Percentiles rank a stretch among this genome's conserved stretches.
Conservation (phyloP, 306 rosid species). For the Comarum palustre region DNA sequence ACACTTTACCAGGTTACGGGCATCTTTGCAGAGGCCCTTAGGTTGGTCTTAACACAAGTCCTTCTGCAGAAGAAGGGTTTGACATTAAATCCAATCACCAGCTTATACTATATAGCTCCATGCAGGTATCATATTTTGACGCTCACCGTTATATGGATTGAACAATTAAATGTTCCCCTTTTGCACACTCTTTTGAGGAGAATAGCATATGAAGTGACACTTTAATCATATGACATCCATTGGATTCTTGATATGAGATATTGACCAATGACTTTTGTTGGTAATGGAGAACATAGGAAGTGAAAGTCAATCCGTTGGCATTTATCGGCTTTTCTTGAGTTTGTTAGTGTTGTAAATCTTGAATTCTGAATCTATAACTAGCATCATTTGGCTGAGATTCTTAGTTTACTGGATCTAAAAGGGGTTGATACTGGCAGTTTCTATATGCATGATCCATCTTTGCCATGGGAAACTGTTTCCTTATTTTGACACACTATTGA, state of each 20-base stretch:
- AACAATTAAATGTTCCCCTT: background rate
- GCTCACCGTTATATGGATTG: background rate
- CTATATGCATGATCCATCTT: background rate
- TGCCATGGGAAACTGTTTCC: background rate
- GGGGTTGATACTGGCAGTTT: background rate
- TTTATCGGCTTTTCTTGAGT: background rate
- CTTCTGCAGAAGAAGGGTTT: slow-evolving; percentile 93
- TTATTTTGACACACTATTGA: background rate
- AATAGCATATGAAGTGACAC: background rate
- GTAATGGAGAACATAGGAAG: background rate
- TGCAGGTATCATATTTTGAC: slow-evolving; percentile 68
- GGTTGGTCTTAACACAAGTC: slow-evolving; percentile 95
- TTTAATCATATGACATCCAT: background rate
- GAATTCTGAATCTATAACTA: background rate
- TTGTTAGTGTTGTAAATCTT: background rate
- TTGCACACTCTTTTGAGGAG: no score
- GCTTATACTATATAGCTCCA: slow-evolving; percentile 94
- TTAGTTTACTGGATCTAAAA: background rate
- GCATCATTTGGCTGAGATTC: background rate
- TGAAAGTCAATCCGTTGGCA: background rate
- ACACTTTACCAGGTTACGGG: slow-evolving; percentile 90
- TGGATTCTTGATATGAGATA: background rate
- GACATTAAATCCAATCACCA: slow-evolving; percentile 83
- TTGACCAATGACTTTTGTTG: background rate
- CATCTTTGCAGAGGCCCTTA: slow-evolving; percentile 92